Conservation (phyloP, 1,139 yeast genomes). For the Saccharomyces hybrid region DNA sequence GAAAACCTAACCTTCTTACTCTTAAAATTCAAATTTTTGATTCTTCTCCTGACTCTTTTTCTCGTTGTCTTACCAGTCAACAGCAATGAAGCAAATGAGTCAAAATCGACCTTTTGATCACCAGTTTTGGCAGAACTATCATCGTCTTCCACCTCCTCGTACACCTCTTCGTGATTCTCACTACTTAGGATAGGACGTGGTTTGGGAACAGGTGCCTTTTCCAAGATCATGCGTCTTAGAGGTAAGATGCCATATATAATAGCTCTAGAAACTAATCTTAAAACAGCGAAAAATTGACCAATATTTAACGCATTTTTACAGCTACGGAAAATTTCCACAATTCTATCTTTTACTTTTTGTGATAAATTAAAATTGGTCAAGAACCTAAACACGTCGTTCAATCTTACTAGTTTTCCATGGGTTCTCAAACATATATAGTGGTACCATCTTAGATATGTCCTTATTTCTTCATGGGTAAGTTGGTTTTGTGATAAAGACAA, state of each 20-base stretch:
- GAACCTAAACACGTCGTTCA: slow-evolving; percentile 58
- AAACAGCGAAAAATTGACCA: slow-evolving; percentile 69
- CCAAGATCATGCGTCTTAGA: slow-evolving; percentile 42
- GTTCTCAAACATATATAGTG: slow-evolving; percentile 56
- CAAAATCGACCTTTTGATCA: slow-evolving; percentile 47
- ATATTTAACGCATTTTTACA: slow-evolving; percentile 49
- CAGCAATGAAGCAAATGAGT: slow-evolving; percentile 65
- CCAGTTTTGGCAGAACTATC: slow-evolving; percentile 6
- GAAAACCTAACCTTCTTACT: slow-evolving; percentile 62
- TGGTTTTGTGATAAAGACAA: slow-evolving; percentile 56
- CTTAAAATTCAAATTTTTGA: slow-evolving; percentile 31
- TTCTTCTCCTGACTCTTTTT: slow-evolving; percentile 31
- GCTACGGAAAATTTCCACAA: slow-evolving; percentile 45
- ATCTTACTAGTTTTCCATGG: slow-evolving; percentile 47
- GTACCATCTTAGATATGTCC: slow-evolving; percentile 74
- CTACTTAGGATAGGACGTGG: slow-evolving; percentile 62
- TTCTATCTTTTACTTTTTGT: slow-evolving; percentile 37
- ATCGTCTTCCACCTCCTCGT: slow-evolving; percentile 27
- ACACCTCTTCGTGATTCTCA: slow-evolving; percentile 31
- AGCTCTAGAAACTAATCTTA: slow-evolving; percentile 55
- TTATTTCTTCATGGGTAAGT: slow-evolving; percentile 54
- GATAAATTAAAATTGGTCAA: slow-evolving; percentile 53
- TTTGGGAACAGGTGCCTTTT: slow-evolving; percentile 52
- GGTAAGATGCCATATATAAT: slow-evolving; percentile 40
- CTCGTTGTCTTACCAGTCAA: slow-evolving; percentile 54